Evolutionary conservation across 192 early-diverging fungal species (phyloP).

Genomic region (Podila horticola): DNA sequence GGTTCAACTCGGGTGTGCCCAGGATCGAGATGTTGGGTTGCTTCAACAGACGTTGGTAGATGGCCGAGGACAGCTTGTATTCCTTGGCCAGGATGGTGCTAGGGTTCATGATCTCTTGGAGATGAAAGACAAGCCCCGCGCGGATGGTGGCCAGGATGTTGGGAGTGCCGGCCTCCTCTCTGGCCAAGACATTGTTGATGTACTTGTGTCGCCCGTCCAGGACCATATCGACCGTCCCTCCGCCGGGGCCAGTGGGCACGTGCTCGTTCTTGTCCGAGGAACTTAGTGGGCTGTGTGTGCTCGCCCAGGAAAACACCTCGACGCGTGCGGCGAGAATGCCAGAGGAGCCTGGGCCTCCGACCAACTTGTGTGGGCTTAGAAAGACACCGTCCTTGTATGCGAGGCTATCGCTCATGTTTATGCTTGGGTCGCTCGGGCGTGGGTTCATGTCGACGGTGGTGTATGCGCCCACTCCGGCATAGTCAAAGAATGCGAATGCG

Average conservation of each 20-base stretch:
- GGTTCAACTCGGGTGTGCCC: conserved; percentile 4
- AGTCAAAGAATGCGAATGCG: conserved; percentile 45
- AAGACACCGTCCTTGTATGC: conserved; percentile 40
- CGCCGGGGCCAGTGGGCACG: conserved; percentile 49
- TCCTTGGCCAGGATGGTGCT: conserved; percentile 28
- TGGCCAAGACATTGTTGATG: conserved; percentile 18
- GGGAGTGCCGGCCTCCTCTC: conserved; percentile 60
- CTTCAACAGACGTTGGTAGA: not conserved
- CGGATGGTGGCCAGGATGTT: conserved; percentile 55
- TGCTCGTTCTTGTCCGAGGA: conserved; percentile 10
- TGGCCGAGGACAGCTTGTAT: conserved; percentile 5
- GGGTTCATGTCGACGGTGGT: conserved; percentile 11
- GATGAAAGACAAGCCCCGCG: conserved; percentile 48
- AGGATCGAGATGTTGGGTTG: conserved; percentile 2
- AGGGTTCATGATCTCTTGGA: conserved; percentile 45
- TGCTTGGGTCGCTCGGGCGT: not conserved
- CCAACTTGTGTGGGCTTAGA: conserved; percentile 46
- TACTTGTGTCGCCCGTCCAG: conserved; percentile 34
- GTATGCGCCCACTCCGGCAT: conserved; percentile 26
- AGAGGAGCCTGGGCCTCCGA: conserved; percentile 46
- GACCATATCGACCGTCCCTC: conserved; percentile 56
- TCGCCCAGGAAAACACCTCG: not conserved
- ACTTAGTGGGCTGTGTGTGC: not conserved
- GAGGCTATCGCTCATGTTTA: not conserved
- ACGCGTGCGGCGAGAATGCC: conserved; percentile 37